Evolutionary conservation across 768 basidiomycete genomes (phyloP), one percentile per base, ranked within the genome.

Genomic region (Gymnopilus dilepis): DNA sequence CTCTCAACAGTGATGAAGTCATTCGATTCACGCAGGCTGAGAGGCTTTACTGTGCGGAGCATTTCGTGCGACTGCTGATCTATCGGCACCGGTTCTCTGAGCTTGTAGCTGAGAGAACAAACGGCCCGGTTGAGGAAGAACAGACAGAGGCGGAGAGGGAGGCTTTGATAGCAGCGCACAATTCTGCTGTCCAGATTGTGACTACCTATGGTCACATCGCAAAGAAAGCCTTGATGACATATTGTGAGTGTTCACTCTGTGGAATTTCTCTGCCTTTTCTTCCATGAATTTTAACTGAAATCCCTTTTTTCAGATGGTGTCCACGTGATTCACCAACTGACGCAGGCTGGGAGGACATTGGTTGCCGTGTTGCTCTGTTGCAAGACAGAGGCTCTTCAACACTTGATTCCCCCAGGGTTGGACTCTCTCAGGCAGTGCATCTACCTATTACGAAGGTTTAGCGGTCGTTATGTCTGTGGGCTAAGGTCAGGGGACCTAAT

Each of bases 281-380:
- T 41, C 13, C 21, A 40, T 24, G 50, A 62, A 26, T 26, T 19
- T 28, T 15, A n/a, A 8, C 48, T 65, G 48, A 40, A 58, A 51
- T 51, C 63, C 60, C 40, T 56, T 47, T 66, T 62, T 59, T 6
- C 69, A 95, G 94, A 95, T 74, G 95, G 95, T 2, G 94, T 97
- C 0, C 94, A 96, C 72, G 94, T 96, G 61, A 97, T 97, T 47
- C 95, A 97, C 71, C 95, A 97, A 73, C 79, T 97, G 61, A 96
- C 95, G 3, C 94, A 96, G 70, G 95, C 95, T 22, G 95, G 95
- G 7, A 86, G 95, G 52, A 95, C 95, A 2, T 81, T 97, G 17
- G 86, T 97, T 56, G 93, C 94, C 13, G 86, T 96, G 62, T 80
- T 97, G 24, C 81, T 97, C 53, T 93, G 93, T 72, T 95, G 94